A percentile compares a stretch with the other conserved stretches of the same genome.
Evolutionary conservation across 768 basidiomycete genomes (phyloP).

Genomic region (Amyloporia xantha): DNA sequence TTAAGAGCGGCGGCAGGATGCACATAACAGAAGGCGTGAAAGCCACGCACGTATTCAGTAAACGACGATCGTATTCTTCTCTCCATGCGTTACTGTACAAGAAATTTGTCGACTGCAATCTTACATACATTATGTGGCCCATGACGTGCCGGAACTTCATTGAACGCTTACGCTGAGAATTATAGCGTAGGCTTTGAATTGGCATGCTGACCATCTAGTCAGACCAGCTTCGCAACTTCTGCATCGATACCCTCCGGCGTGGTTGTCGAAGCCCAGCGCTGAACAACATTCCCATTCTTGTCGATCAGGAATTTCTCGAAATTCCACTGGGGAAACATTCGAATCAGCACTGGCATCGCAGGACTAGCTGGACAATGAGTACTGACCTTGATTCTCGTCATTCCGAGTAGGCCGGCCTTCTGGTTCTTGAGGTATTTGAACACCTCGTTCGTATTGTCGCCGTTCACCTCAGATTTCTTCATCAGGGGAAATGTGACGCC

Average conservation of each 20-base stretch:
- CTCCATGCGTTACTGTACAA: too few species aligned
- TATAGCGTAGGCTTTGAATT: too few species aligned
- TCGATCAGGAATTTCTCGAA: conserved; percentile 87
- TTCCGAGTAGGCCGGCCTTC: conserved; percentile 66
- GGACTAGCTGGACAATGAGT: neutral
- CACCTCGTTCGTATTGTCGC: conserved; percentile 74
- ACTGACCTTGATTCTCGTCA: conserved; percentile 68
- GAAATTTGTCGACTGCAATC: too few species aligned
- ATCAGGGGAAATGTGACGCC: conserved; percentile 88
- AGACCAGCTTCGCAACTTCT: conserved; percentile 57
- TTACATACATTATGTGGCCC: too few species aligned
- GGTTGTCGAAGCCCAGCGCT: conserved; percentile 74
- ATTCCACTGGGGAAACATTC: conserved; percentile 56
- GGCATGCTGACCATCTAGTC: conserved; percentile 11
- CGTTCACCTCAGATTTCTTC: conserved; percentile 93
- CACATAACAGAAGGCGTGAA: too few species aligned
- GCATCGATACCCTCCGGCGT: conserved; percentile 57
- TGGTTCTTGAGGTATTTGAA: conserved; percentile 81
- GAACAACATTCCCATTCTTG: conserved; percentile 66
- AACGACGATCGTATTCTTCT: too few species aligned
- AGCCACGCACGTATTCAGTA: too few species aligned
- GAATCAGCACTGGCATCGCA: neutral
- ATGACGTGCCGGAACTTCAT: too few species aligned
- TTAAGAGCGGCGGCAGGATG: too few species aligned
- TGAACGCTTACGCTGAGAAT: too few species aligned